Conservation (phyloP, 495 filamentous ascomycete species). For the Aspergillus carlsbadensis region DNA sequence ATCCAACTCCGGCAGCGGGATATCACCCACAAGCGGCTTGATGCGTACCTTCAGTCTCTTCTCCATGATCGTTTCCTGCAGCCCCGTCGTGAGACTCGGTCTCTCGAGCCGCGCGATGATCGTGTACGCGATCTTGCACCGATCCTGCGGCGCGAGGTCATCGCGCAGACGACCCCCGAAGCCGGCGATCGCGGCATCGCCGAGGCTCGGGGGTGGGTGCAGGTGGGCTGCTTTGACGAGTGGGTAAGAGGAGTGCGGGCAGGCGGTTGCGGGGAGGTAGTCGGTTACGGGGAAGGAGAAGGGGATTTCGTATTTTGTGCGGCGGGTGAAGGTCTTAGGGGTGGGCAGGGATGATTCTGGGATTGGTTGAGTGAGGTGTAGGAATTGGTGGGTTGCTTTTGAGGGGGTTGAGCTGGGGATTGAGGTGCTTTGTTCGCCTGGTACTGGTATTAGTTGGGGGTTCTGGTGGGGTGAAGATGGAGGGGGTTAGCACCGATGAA, state of each 20-base stretch:
- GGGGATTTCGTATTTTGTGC: constrained; percentile 57
- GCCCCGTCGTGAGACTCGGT: constrained; percentile 52
- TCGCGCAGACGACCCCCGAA: constrained; percentile 47
- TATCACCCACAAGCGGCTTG: constrained; percentile 61
- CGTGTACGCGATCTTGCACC: constrained; percentile 62
- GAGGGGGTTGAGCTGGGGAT: constrained; percentile 6
- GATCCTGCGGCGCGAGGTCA: constrained; percentile 63
- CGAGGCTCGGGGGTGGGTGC: constrained; percentile 66
- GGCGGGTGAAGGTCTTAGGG: constrained; percentile 56
- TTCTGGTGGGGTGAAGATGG: no score
- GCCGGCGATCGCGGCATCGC: constrained; percentile 39
- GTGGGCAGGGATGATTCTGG: constrained; percentile 57
- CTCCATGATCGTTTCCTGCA: constrained; percentile 23
- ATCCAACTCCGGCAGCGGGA: constrained; percentile 59
- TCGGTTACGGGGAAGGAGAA: constrained; percentile 74
- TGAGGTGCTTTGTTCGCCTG: constrained; percentile 14
- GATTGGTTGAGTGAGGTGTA: constrained; percentile 66
- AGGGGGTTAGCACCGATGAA: not conserved
- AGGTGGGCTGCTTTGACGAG: constrained; percentile 64
- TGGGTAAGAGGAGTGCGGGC: constrained; percentile 38
- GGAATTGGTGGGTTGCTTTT: constrained; percentile 40
- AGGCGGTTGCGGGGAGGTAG: constrained; percentile 56
- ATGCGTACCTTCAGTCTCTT: constrained; percentile 53
- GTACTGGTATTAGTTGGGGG: no score
- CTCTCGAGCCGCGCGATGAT: constrained; percentile 54